These are phyloP conservation scores for Fusarium clavum DNA, from an alignment of 2,329 filamentous ascomycete genomes.

Conservation along the genomic window DNA sequence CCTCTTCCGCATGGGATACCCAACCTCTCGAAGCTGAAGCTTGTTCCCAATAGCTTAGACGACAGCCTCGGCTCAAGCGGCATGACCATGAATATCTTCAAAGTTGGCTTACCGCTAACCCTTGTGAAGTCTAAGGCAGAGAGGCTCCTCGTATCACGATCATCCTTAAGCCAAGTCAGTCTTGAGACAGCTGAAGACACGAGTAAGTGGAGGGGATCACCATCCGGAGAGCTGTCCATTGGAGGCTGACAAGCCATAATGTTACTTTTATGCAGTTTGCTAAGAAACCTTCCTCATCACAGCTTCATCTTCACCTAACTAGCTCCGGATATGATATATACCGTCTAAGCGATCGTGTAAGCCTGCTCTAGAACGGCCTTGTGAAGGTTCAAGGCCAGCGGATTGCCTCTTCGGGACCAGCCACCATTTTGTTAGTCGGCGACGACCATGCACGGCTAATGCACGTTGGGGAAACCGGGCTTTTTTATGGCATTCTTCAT, in stretches of 20 bases:
- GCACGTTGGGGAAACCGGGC: constrained; percentile 7
- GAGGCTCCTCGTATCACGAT: constrained; percentile 14
- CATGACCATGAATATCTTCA: neutral
- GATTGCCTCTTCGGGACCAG: constrained; percentile 18
- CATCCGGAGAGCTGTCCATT: constrained; percentile 16
- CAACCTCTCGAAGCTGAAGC: neutral
- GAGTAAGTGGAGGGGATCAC: constrained; percentile 9
- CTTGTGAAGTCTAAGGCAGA: constrained; percentile 3
- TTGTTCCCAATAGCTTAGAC: neutral
- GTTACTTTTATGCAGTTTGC: neutral
- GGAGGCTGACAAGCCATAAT: constrained; percentile 21
- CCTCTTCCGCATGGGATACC: neutral
- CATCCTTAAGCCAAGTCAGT: constrained; percentile 2
- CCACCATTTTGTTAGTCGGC: constrained; percentile 1
- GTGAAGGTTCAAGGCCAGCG: constrained; percentile 1
- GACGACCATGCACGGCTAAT: constrained; percentile 15
- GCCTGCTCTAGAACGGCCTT: constrained; percentile 9
- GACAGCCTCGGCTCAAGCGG: constrained; percentile 20
- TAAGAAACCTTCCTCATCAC: constrained; percentile 20
- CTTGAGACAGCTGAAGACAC: neutral
- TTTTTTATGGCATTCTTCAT: neutral
- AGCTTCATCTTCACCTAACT: neutral
- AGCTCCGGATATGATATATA: neutral
- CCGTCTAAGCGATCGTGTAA: constrained; percentile 5
- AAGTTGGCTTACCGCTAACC: neutral